phyloP scores from a whole-genome alignment of 2,329 filamentous ascomycete genomes.

The Botrytis paeoniae region DNA sequence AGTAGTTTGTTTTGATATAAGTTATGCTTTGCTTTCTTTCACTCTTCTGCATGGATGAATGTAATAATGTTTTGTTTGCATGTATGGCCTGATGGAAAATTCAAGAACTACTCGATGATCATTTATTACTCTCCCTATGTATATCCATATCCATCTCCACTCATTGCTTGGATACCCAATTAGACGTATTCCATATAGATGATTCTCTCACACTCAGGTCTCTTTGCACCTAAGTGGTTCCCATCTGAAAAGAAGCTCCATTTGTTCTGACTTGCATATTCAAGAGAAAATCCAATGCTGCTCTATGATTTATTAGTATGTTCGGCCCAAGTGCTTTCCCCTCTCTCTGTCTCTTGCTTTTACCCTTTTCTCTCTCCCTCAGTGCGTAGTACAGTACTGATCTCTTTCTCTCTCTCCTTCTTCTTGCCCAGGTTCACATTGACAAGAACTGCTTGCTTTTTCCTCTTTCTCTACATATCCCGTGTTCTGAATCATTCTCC shows the following conservation, averaged over 20 bases:
- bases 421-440: background rate
- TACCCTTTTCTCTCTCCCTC: background rate
- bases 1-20: background rate
- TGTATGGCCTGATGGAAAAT: background rate
- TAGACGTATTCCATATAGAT: background rate
- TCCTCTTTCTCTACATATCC: background rate
- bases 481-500: background rate
- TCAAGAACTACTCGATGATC: background rate
- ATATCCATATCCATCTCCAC: background rate
- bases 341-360: background rate
- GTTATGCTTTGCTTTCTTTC: background rate
- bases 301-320: background rate
- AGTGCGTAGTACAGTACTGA: background rate
- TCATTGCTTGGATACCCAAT: constrained; percentile 1
- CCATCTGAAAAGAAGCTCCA: background rate
- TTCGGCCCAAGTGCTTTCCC: background rate
- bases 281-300: constrained; percentile 14
- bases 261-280: constrained; percentile 18
- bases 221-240: background rate
- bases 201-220: background rate
- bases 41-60: background rate
- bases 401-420: background rate
- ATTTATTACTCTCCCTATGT: background rate
- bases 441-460: background rate
- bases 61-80: background rate